These are phyloP conservation scores for Themeda triandra DNA, from an alignment of 176 grass and related monocot species.

Conservation along the genomic window DNA sequence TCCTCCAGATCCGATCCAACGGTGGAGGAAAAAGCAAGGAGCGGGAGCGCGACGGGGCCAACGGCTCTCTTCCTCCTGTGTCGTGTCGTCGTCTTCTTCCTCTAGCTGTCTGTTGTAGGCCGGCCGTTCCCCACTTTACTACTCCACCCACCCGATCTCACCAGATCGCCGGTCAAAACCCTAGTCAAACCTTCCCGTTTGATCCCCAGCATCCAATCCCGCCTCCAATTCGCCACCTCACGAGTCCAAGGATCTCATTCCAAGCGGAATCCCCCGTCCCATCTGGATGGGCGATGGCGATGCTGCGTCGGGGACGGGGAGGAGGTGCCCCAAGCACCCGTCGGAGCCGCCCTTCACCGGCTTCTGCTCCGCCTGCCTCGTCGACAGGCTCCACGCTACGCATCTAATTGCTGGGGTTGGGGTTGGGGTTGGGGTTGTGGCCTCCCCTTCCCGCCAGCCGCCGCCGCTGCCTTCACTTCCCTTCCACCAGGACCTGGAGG, in stretches of 20 bases:
- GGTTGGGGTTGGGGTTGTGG: too few relatives aligned
- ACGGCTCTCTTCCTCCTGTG: background rate
- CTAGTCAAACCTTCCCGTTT: slow-evolving; percentile 22
- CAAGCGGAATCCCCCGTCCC: background rate
- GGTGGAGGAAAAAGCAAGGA: background rate
- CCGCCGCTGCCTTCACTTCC: background rate
- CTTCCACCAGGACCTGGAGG: background rate
- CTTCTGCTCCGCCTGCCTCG: slow-evolving; percentile 67
- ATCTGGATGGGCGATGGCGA: slow-evolving; percentile 4
- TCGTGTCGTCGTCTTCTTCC: background rate
- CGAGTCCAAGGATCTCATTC: background rate
- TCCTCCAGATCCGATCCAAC: background rate
- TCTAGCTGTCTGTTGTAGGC: background rate
- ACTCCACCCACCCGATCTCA: background rate
- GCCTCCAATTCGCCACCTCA: background rate
- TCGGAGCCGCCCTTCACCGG: slow-evolving; percentile 50
- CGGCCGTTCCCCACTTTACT: background rate
- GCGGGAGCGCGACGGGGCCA: background rate
- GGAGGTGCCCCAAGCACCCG: slow-evolving; percentile 51
- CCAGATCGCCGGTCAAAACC: slow-evolving; percentile 22
- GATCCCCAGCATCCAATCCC: background rate
- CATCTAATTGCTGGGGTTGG: background rate
- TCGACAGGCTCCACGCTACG: slow-evolving; percentile 49
- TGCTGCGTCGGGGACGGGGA: background rate
- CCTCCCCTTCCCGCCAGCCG: background rate